Base-by-base conservation (phyloP, 2,329 filamentous ascomycete species). In the Thielaviopsis musarum region DNA sequence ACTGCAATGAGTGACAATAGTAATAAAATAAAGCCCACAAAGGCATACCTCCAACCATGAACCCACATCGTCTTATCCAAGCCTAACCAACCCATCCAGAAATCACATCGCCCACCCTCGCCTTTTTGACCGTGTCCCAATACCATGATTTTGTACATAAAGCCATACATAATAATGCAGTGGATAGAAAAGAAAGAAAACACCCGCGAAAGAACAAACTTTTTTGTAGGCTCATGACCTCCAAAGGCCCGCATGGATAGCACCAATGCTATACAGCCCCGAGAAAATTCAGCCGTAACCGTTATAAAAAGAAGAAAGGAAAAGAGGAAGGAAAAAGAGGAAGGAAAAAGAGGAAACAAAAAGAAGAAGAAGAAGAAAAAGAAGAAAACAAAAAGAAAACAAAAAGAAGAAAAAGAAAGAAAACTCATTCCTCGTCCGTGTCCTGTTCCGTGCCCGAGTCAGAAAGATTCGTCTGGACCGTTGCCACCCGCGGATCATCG, bases 381-480 rank as follows among this genome's bases (percentile, higher is more conserved):
- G 57, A 48, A 56, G 24, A 62, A 55, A 49, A 57, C 60, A 63
- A 30, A 17, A 54, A 28, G 41, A 54, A 54, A 61, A 63, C 58
- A 64, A 64, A 64, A 64, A 62, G 56, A 65, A 59, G 57, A 61
- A 12, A 7, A 19, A 56, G 38, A 59, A 51, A 61, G 17, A 58
- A 52, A 53, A 67, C 65, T 65, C 65, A 64, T 65, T 65, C 63
- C 65, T 64, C 34, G 38, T 58, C 54, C 24, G 53, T 54, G 24
- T 58, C 34, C 21, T 15, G 22, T 22, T 30, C 52, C 19, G 28
- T n/a, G 21, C 38, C 54, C 48, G 38, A 48, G 54, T 19, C 21
- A n/a, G 66, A 67, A 62, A 71, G 66, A 63, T 72, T 71, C 64
- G 71, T 71, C 63, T 74, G 72, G 66, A 75, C 71, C 64, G 70